Evolutionary conservation across 495 filamentous ascomycete species (phyloP).

Genomic region (Sordaria brevicollis): DNA sequence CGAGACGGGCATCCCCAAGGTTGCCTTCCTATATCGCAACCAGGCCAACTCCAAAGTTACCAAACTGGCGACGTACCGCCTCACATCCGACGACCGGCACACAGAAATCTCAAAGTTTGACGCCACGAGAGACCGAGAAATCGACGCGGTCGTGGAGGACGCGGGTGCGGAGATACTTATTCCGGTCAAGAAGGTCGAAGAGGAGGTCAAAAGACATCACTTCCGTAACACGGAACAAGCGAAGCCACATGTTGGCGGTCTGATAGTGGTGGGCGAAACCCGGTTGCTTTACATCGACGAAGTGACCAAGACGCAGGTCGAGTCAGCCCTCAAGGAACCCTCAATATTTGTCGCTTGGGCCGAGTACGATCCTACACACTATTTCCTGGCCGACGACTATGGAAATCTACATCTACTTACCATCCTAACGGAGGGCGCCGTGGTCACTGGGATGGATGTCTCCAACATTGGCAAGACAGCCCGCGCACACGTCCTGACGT

Average conservation of each 20-base stretch:
- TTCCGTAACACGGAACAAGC: constrained; percentile 36
- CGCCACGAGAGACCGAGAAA: constrained; percentile 34
- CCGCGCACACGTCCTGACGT: constrained; percentile 64
- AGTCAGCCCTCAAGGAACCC: constrained; percentile 54
- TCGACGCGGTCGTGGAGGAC: constrained; percentile 52
- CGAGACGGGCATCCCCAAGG: constrained; percentile 57
- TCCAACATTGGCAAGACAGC: constrained; percentile 60
- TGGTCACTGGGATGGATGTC: constrained; percentile 44
- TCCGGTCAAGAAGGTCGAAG: constrained; percentile 54
- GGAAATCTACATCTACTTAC: constrained; percentile 72
- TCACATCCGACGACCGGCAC: constrained; percentile 41
- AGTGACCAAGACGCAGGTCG: constrained; percentile 49
- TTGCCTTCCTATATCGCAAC: constrained; percentile 80
- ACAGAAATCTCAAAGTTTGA: constrained; percentile 36
- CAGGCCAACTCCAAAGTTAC: constrained; percentile 51
- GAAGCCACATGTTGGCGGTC: constrained; percentile 47
- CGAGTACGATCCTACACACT: constrained; percentile 66
- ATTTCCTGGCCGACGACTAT: constrained; percentile 83
- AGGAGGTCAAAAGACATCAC: constrained; percentile 40
- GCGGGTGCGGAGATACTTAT: constrained; percentile 72
- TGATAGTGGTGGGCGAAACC: constrained; percentile 80
- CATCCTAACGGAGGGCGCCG: constrained; percentile 51
- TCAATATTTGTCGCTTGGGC: constrained; percentile 85
- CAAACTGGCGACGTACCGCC: constrained; percentile 47
- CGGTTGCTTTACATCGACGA: constrained; percentile 74